Base-by-base conservation (phyloP, 176 grass and related monocot species). In the Cenchrus fungigraminus region DNA sequence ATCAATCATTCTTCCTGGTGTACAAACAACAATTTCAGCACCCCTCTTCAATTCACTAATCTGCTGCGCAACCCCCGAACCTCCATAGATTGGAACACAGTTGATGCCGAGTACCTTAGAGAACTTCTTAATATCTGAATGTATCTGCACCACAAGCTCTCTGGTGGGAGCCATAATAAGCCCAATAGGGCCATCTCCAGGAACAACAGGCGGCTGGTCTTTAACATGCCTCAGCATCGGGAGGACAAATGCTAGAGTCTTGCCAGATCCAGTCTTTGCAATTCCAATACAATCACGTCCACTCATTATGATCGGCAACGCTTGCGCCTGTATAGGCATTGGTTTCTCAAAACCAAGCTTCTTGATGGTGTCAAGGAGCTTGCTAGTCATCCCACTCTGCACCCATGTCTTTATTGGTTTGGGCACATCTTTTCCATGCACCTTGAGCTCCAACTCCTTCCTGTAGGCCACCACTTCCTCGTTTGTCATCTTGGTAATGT, bases 151-250 rank as follows among this genome's bases (percentile, higher is more conserved):
- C 54, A 98, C 97, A 6, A 98, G 93, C 74, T 98, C 97, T 84
- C 96, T 93, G 0, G 96, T 98, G 60, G 96, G 96, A 73, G 96
- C 96, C 96, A 98, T 98, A 31, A 98, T 91, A 52, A 98, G 89
- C 34, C 88, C 96, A 65, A 98, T 84, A 81, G 96, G 96, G 4
- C 96, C 96, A 85, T 98, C 96, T 49, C 96, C 96, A 86, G 96
- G 86, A 9, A 95, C 68, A 71, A 95, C 93, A 70, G 88, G 89
- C 1, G 80, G 93, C 65, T 98, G 96, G 32, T 98, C 96, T 87
- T 98, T 98, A 62, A 98, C 94, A 87, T 98, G 96, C 64, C 96
- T 92, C 52, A 98, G 83, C 96, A 98, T 98, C 0, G 96, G 96
- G 65, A 98, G 88, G 81, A 98, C 93, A 94, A 98, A 98, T 5